These are phyloP conservation scores for Talaromyces sp. DNA, from an alignment of 2,329 filamentous ascomycete species.

Conservation along the genomic window DNA sequence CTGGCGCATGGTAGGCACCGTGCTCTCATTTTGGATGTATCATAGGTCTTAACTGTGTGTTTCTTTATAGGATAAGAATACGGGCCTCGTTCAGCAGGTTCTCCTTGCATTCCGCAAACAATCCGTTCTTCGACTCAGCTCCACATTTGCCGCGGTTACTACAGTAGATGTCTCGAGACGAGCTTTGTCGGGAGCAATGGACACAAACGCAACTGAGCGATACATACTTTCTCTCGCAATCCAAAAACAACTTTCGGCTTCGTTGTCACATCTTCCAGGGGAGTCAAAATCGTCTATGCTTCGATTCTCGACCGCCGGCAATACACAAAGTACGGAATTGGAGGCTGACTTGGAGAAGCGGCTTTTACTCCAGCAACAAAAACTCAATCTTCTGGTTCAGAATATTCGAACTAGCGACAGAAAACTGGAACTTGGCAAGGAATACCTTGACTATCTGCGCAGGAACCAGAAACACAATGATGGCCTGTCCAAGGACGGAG, in stretches of 20 bases:
- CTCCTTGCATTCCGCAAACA: conserved; percentile 66
- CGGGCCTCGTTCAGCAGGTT: conserved; percentile 64
- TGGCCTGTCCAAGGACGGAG: conserved; percentile 14
- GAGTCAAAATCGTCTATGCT: conserved; percentile 42
- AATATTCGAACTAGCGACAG: conserved; percentile 51
- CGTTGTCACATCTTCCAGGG: conserved; percentile 39
- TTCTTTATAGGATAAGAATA: conserved; percentile 61
- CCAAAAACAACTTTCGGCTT: conserved; percentile 46
- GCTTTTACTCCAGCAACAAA: conserved; percentile 45
- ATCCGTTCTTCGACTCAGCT: conserved; percentile 66
- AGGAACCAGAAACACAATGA: conserved; percentile 37
- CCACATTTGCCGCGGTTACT: conserved; percentile 62
- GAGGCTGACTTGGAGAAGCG: conserved; percentile 34
- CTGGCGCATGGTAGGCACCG: conserved; percentile 52
- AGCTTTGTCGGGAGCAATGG: conserved; percentile 21
- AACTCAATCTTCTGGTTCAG: conserved; percentile 45
- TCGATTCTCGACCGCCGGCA: conserved; percentile 42
- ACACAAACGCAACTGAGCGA: conserved; percentile 24
- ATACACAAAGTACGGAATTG: conserved; percentile 26
- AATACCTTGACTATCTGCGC: conserved; percentile 51
- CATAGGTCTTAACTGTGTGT: conserved; percentile 4
- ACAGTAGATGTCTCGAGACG: conserved; percentile 42
- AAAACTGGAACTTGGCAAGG: conserved; percentile 51
- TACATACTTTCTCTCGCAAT: conserved; percentile 43
- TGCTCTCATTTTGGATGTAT: not conserved